Base-by-base conservation (phyloP, 805 yeast species). In the Hanseniaspora valbyensis region DNA sequence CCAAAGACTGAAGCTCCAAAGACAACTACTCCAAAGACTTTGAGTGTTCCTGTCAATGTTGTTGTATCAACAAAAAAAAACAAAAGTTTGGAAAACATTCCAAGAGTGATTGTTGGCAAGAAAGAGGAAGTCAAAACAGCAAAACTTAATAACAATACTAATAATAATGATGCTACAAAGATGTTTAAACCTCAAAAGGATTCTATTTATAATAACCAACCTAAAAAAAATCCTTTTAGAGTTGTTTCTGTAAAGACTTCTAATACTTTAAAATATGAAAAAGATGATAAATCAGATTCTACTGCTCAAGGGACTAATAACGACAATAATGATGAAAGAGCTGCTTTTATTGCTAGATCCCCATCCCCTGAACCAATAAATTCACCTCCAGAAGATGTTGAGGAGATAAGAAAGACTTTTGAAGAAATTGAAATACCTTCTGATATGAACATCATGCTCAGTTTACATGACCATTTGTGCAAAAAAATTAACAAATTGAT, bases 401-500 rank as follows among this genome's bases (percentile, higher is more conserved):
- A 38, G 9, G 32, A 16, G 5, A 34, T 34, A 16, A 34, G 22
- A 34, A 34, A 34, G 13, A 12, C 30, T 6, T 44, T 37, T 28
- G 49, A 44, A 28, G 42, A 44, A 37, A 37, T 32, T 37, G 24
- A 14, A 43, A 36, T 10, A 16, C 52, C 14, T 52, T 34, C 39
- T 21, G 59, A 53, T 54, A 58, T 50, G 9, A 59, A 61, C 12
- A 53, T 59, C 10, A 52, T 69, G 22, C 67, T 69, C 49, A 55
- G 54, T 18, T 59, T 61, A 26, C 63, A 68, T 38, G 64, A 61
- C 14, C 61, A 66, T 28, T 55, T 70, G 18, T 55, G 61, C 1
- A 51, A 52, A 22, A 69, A 69, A 53, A 67, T 69, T 49, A 53
- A 55, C 6, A 70, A 70, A 52, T 51, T 70, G 16, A 60, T 63